A percentile compares a stretch with the other conserved stretches of the same genome.
These are phyloP conservation scores for Exophiala sideris DNA, from an alignment of 2,329 filamentous ascomycete species.

Conservation along the genomic window DNA sequence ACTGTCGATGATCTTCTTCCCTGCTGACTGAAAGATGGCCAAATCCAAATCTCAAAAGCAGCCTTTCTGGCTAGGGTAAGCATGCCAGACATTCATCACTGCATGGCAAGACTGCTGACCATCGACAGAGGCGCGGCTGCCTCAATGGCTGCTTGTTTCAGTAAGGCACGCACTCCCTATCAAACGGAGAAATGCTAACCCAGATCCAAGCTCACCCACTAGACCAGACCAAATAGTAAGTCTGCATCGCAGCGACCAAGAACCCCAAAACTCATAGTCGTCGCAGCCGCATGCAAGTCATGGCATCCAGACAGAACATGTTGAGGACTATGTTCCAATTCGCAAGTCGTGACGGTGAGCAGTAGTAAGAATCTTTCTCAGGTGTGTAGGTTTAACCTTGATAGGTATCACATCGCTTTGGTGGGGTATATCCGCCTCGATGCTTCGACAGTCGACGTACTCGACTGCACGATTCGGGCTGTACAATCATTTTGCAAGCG, in stretches of 20 bases:
- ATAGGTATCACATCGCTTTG: constrained; percentile 17
- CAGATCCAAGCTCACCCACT: constrained; percentile 14
- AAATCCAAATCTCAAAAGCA: constrained; percentile 16
- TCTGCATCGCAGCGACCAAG: neutral
- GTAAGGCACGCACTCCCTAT: constrained; percentile 3
- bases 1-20: neutral
- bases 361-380: neutral
- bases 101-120: neutral
- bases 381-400: neutral
- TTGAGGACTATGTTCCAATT: constrained; percentile 17
- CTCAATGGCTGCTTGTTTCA: constrained; percentile 22
- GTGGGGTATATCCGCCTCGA: constrained; percentile 22
- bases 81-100: neutral
- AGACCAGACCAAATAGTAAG: constrained; percentile 24
- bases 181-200: neutral
- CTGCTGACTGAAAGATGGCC: constrained; percentile 2
- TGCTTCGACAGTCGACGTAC: constrained; percentile 22
- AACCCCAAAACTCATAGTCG: neutral
- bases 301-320: constrained; percentile 19
- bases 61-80: constrained; percentile 23
- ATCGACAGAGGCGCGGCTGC: constrained; percentile 16
- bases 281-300: constrained; percentile 20
- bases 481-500: constrained; percentile 18
- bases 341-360: constrained; percentile 18
- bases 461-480: constrained; percentile 20